phyloP scores from a whole-genome alignment of 176 grass and related monocot genomes.

The Themeda triandra region DNA sequence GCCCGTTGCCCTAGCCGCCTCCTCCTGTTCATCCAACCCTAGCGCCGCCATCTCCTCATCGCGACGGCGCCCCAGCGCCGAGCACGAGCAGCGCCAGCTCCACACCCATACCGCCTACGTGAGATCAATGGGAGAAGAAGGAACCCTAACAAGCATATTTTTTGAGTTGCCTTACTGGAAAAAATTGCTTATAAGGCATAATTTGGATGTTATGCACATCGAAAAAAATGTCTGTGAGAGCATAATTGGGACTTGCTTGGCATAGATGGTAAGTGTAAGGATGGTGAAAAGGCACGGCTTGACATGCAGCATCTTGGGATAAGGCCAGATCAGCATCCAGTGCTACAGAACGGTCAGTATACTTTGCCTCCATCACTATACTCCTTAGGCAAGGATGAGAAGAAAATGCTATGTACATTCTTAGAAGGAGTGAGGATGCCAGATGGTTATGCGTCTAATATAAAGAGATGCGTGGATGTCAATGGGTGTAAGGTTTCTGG shows the following conservation, averaged over 20 bases:
- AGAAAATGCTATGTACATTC: neutral
- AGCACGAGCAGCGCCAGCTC: no score
- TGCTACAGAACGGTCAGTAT: neutral
- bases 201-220: neutral
- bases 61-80: no score
- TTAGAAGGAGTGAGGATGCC: conserved; percentile 11
- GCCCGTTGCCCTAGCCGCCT: no score
- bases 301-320: neutral
- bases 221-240: neutral
- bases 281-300: neutral
- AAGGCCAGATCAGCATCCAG: neutral
- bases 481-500: neutral
- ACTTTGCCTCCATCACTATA: neutral
- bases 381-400: neutral
- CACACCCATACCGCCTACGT: no score
- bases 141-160: no score
- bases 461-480: neutral
- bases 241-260: conserved; percentile 9
- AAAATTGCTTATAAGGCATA: no score
- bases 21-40: no score
- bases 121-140: no score
- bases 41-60: no score
- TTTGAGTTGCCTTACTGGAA: no score
- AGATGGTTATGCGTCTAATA: conserved; percentile 23
- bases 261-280: neutral